Base-by-base conservation (phyloP, 768 basidiomycete species). In the Glaciozyma martinii region DNA sequence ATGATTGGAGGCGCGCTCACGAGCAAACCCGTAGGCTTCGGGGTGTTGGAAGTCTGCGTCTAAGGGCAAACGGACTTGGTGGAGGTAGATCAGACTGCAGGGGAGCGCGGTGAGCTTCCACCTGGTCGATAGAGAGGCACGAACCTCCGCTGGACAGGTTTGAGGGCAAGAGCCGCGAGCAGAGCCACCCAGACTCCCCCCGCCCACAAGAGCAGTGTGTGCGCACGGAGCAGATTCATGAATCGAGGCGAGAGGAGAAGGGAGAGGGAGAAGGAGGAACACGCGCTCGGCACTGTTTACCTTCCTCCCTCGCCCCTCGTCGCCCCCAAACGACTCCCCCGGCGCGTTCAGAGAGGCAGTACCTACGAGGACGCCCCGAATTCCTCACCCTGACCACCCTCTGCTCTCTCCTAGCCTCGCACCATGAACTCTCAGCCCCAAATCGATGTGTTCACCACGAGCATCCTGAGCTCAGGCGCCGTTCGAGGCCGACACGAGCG, bases 1-100 rank as follows among this genome's bases (percentile, higher is more conserved):
- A n/a, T n/a, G n/a, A n/a, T n/a, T n/a, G n/a, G n/a, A n/a, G n/a
- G n/a, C n/a, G n/a, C n/a, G n/a, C 56, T 0, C 15, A 56, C 56
- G 89, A 33, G 91, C 85, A 61, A 94, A 78, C 1, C 89, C 88
- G 74, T 89, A 89, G 68, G 77, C 81, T 74, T 89, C 88, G 2
- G 92, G 92, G 10, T 77, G 71, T 61, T 83, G 80, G 70, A 82
- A 90, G 37, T 84, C 79, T 0, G 85, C 47, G 16, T 27, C 21
- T 21, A 25, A 15, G 1, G 21, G 90, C 29, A 85, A 68, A 63
- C 77, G 82, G 54, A 90, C 55, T 19, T 80, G 80, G 72, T 95
- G 85, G 67, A 89, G 76, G 75, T 86, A 94, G 49, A 85, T 59
- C 12, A 79, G 63, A 52, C 84, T 84, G 74, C n/a, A 10, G 25